These are phyloP conservation scores for Aspergillus nanangensis DNA, from an alignment of 495 filamentous ascomycete species.

Conservation along the genomic window DNA sequence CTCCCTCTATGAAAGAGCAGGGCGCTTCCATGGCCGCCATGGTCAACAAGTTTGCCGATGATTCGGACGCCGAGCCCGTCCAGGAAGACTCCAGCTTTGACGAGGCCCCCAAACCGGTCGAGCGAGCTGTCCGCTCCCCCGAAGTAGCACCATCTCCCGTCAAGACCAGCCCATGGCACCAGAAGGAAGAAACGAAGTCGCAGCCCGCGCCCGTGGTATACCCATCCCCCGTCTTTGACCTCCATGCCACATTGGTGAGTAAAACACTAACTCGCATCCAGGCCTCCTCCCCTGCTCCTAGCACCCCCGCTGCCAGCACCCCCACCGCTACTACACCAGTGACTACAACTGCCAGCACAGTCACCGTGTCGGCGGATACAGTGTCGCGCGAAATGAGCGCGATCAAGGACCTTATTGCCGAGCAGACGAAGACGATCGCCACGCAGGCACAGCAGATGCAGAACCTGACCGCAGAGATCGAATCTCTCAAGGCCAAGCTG, in stretches of 20 bases:
- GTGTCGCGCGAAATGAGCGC: constrained; percentile 38
- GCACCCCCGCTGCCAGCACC: constrained; percentile 15
- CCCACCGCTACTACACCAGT: constrained; percentile 17
- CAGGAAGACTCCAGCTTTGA: constrained; percentile 78
- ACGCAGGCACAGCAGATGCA: constrained; percentile 41
- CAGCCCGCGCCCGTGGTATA: constrained; percentile 12
- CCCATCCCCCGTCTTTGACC: too few species aligned
- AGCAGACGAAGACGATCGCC: constrained; percentile 43
- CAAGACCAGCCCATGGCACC: constrained; percentile 29
- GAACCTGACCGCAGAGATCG: constrained; percentile 40
- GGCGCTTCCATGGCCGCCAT: constrained; percentile 77
- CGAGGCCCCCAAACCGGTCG: constrained; percentile 64
- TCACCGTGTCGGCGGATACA: constrained; percentile 15
- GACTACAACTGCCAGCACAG: constrained; percentile 11
- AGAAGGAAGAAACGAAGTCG: constrained; percentile 28
- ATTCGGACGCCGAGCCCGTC: constrained; percentile 50
- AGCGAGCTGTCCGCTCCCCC: constrained; percentile 37
- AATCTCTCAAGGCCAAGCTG: constrained; percentile 41
- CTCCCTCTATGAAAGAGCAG: constrained; percentile 73
- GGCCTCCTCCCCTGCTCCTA: constrained; percentile 6
- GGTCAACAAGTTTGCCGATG: constrained; percentile 81
- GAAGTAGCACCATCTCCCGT: constrained; percentile 28
- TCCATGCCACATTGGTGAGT: too few species aligned
- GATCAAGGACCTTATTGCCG: constrained; percentile 40
- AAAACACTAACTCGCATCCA: too few species aligned